These are phyloP conservation scores for Mycena galopus DNA, from an alignment of 768 basidiomycete species.

Conservation along the genomic window DNA sequence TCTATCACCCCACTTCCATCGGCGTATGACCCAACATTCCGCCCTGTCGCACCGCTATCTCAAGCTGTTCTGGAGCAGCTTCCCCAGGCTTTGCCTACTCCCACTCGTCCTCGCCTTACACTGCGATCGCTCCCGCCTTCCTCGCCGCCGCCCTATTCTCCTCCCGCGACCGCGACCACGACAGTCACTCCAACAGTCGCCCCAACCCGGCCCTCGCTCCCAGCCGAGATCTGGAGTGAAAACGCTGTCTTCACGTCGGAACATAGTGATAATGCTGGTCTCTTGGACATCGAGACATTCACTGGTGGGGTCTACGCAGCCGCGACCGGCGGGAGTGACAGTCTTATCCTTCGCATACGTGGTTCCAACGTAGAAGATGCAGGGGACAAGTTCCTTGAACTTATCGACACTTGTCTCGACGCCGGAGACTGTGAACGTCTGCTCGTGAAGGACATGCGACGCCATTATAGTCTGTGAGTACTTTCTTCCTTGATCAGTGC, in stretches of 20 bases:
- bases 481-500: background rate
- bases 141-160: background rate
- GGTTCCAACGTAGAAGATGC: background rate
- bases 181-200: too few relatives aligned
- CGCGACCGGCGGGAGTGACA: background rate
- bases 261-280: too few relatives aligned
- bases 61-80: too few relatives aligned
- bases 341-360: background rate
- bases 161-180: too few relatives aligned
- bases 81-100: too few relatives aligned
- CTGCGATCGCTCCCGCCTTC: background rate
- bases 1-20: too few relatives aligned
- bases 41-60: too few relatives aligned
- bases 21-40: too few relatives aligned
- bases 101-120: too few relatives aligned
- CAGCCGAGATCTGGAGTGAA: background rate
- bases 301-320: background rate
- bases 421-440: background rate
- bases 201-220: background rate
- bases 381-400: background rate
- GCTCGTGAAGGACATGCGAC: background rate
- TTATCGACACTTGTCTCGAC: background rate
- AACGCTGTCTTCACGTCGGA: background rate
- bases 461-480: background rate
- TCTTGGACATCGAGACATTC: background rate